phyloP scores from a whole-genome alignment of 169 alveolate species.

The Plasmodium fragile region DNA sequence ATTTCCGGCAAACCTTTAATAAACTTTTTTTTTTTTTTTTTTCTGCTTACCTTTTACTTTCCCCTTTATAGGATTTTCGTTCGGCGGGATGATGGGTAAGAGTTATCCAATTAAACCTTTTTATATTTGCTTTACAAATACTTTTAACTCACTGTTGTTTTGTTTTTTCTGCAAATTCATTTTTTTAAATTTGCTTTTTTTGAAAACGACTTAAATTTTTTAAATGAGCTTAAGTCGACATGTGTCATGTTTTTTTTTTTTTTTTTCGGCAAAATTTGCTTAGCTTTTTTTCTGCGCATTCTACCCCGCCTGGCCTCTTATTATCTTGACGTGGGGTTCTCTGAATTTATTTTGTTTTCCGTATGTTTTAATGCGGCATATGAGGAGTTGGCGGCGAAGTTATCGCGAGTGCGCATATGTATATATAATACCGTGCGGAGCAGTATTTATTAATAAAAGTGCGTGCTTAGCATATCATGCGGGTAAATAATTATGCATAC shows the following conservation, averaged over 20 bases:
- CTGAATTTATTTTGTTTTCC: not conserved
- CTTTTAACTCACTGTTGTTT: not conserved
- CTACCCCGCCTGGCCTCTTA: not conserved
- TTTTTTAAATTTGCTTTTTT: not conserved
- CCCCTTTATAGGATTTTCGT: constrained; percentile 9
- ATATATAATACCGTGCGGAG: not conserved
- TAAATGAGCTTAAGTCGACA: not conserved
- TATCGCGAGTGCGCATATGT: not conserved
- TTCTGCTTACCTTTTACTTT: not conserved
- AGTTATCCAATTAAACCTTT: not conserved
- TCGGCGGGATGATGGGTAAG: not conserved
- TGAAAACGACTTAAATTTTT: not conserved
- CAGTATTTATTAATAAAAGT: too few species aligned
- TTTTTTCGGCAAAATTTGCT: not conserved
- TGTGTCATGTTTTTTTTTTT: not conserved
- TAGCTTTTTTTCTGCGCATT: not conserved
- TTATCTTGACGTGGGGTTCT: not conserved
- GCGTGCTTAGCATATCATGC: not conserved
- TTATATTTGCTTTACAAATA: constrained; percentile 2
- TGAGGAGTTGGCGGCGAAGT: not conserved
- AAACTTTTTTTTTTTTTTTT: not conserved
- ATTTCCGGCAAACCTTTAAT: not conserved
- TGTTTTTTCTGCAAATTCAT: not conserved
- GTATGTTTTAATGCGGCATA: not conserved
- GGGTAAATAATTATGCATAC: not conserved